These are phyloP conservation scores for Tolypocladium sp. DNA, from an alignment of 2,329 filamentous ascomycete genomes.

Conservation along the genomic window DNA sequence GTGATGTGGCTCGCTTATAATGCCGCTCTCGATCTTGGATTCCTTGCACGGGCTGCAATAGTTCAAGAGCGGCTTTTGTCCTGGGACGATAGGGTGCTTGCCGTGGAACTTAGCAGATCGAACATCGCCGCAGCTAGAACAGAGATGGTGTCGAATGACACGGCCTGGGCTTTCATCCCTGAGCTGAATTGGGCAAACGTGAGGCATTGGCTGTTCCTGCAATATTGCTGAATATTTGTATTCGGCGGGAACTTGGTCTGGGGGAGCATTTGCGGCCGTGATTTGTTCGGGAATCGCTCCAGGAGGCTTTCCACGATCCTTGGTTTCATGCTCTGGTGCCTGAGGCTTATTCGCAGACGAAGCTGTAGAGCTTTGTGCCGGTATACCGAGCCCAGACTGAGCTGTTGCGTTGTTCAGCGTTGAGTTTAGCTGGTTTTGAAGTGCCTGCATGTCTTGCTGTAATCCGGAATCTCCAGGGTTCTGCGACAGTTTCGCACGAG, in stretches of 20 bases:
- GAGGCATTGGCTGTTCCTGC: neutral
- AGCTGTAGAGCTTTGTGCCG: neutral
- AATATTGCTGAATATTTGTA: neutral
- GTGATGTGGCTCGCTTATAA: conserved; percentile 17
- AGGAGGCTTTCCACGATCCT: neutral
- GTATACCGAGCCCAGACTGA: neutral
- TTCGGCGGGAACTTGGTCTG: neutral
- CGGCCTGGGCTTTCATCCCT: conserved; percentile 11
- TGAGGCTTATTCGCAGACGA: neutral
- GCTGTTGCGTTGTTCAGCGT: conserved; percentile 16
- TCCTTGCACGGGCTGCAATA: conserved; percentile 25
- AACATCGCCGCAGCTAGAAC: conserved; percentile 24
- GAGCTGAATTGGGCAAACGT: neutral
- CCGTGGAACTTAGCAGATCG: conserved; percentile 25
- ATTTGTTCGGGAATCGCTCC: neutral
- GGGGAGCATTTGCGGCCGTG: neutral
- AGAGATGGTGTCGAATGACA: conserved; percentile 19
- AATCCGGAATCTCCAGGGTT: conserved; percentile 12
- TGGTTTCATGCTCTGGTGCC: neutral
- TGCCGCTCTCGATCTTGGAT: conserved; percentile 10
- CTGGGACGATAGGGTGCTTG: conserved; percentile 17
- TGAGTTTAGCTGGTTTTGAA: conserved; percentile 19
- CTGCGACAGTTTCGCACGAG: conserved; percentile 13
- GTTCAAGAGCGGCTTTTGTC: conserved; percentile 17
- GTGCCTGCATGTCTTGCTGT: conserved; percentile 12